phyloP scores from a whole-genome alignment of 2,329 filamentous ascomycete genomes.

The Colletotrichum higginsianum region DNA sequence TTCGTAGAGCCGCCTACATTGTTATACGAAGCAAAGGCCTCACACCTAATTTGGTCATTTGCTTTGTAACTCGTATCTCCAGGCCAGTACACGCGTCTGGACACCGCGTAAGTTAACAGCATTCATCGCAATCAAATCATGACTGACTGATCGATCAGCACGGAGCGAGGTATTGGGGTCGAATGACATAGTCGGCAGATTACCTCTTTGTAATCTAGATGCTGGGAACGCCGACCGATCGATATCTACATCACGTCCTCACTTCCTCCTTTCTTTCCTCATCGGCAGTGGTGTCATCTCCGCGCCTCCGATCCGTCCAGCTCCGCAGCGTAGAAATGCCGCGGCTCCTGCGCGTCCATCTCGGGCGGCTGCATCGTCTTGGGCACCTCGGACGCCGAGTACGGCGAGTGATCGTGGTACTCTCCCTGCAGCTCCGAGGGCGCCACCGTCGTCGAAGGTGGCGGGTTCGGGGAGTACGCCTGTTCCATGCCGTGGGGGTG shows the following conservation, averaged over 20 bases:
- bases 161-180: not conserved
- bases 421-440: conserved; percentile 26
- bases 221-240: not conserved
- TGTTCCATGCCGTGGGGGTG: conserved; percentile 20
- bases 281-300: conserved; percentile 3
- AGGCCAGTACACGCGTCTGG: too few species aligned
- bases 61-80: too few species aligned
- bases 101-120: too few species aligned
- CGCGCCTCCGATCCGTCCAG: conserved; percentile 34
- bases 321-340: conserved; percentile 30
- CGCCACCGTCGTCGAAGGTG: conserved; percentile 24
- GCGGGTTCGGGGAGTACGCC: conserved; percentile 15
- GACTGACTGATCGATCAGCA: not conserved
- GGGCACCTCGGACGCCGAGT: conserved; percentile 1
- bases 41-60: too few species aligned
- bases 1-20: too few species aligned
- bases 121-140: not conserved
- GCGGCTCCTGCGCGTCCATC: conserved; percentile 21
- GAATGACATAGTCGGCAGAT: not conserved
- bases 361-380: conserved; percentile 36
- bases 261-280: too few species aligned
- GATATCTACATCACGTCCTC: not conserved
- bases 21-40: not conserved
- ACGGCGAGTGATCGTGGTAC: conserved; percentile 20
- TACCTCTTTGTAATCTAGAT: not conserved